Percentiles rank a stretch among this genome's conserved stretches.
These are phyloP conservation scores for Phytophthora ramorum DNA, from an alignment of 352 stramenopile genomes.

Conservation along the genomic window DNA sequence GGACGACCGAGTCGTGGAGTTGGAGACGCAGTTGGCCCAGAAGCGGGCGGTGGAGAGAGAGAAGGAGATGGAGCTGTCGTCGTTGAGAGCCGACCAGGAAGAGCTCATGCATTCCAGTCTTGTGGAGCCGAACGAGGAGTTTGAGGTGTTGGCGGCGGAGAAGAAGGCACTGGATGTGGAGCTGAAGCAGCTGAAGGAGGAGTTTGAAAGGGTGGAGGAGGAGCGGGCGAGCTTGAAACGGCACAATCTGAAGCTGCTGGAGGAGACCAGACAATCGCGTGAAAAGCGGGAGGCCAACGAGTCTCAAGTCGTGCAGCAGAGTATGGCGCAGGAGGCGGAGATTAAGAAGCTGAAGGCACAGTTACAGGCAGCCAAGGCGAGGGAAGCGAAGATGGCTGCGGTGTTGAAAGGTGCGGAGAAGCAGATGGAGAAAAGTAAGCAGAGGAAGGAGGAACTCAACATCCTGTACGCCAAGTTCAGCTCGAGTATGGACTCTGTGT, in stretches of 20 bases:
- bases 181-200: conserved; percentile 23
- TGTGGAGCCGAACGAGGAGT: conserved; percentile 32
- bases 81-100: conserved; percentile 38
- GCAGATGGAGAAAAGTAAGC: conserved; percentile 22
- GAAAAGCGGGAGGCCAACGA: conserved; percentile 31
- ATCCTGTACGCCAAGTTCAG: conserved; percentile 48
- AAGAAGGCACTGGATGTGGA: conserved; percentile 32
- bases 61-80: conserved; percentile 50
- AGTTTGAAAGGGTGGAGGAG: conserved; percentile 31
- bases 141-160: conserved; percentile 26
- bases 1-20: conserved; percentile 56
- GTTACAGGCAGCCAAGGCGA: conserved; percentile 29
- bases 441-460: conserved; percentile 40
- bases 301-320: conserved; percentile 25
- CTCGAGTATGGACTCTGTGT: conserved; percentile 39
- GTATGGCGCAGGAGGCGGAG: conserved; percentile 26
- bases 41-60: conserved; percentile 46
- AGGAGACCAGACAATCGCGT: conserved; percentile 28
- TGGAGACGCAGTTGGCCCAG: conserved; percentile 60
- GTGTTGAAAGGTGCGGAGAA: conserved; percentile 16
- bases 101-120: conserved; percentile 33
- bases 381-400: conserved; percentile 15
- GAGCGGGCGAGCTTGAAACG: conserved; percentile 33
- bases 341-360: conserved; percentile 42
- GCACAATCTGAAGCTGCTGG: conserved; percentile 38